phyloP scores from a whole-genome alignment of 495 filamentous ascomycete species.

The Coniosporium apollinis region DNA sequence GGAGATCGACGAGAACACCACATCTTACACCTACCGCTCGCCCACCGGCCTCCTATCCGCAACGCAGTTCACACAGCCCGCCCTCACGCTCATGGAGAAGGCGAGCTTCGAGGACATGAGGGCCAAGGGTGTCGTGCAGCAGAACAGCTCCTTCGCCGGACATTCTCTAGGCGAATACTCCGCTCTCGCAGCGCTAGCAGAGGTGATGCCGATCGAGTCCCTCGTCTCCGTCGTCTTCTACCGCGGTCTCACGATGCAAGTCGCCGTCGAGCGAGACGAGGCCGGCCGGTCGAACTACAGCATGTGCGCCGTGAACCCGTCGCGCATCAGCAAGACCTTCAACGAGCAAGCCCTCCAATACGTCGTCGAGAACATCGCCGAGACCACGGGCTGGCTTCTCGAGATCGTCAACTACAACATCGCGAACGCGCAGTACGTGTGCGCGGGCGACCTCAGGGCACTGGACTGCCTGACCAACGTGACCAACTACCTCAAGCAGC shows the following conservation, averaged over 20 bases:
- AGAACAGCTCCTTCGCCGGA: conserved; percentile 91
- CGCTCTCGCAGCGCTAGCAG: conserved; percentile 84
- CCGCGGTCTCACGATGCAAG: conserved; percentile 97
- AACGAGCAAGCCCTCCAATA: conserved; percentile 93
- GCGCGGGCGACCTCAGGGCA: conserved; percentile 88
- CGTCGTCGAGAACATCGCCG: conserved; percentile 80
- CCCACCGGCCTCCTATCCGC: conserved; percentile 91
- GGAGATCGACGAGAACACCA: conserved; percentile 77
- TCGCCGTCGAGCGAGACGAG: conserved; percentile 92
- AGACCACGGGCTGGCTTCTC: conserved; percentile 83
- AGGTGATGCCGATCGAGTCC: conserved; percentile 98
- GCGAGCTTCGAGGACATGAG: conserved; percentile 99
- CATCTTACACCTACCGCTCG: conserved; percentile 91
- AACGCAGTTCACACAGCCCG: conserved; percentile 96
- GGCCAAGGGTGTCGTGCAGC: conserved; percentile 85
- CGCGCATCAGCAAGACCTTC: conserved; percentile 92
- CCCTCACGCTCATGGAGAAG: conserved; percentile 97
- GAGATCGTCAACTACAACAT: conserved; percentile 99
- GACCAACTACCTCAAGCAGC: conserved; percentile 82
- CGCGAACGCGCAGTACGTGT: conserved; percentile 96
- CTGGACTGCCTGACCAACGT: conserved; percentile 87
- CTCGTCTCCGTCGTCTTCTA: conserved; percentile 98
- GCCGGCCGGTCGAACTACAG: conserved; percentile 88
- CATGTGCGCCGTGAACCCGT: conserved; percentile 98
- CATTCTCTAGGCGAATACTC: conserved; percentile 98